Conservation (phyloP, 257 asterid genomes). For the Forsythia viridissima region DNA sequence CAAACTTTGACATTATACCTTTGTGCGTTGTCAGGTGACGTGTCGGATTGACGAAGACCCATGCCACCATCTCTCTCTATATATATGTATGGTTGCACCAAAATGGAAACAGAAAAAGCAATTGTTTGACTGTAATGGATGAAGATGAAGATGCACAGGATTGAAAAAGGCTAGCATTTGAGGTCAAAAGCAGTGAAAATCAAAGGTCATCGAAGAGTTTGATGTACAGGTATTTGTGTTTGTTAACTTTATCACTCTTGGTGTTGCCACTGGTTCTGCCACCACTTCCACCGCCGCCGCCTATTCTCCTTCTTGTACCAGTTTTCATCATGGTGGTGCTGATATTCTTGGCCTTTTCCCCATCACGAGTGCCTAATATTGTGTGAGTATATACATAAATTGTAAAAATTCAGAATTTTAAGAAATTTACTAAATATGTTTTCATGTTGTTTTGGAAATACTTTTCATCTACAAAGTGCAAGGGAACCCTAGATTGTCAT, state of each 20-base stretch:
- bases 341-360: slow-evolving; percentile 7
- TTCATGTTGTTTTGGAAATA: no score
- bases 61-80: background rate
- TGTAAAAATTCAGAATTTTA: no score
- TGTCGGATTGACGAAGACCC: background rate
- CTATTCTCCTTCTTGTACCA: slow-evolving; percentile 8
- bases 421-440: no score
- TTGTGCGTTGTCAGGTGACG: background rate
- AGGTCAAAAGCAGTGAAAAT: slow-evolving; percentile 12
- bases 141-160: background rate
- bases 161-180: background rate
- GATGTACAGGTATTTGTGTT: slow-evolving; percentile 32
- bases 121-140: background rate
- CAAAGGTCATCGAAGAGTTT: slow-evolving; percentile 2
- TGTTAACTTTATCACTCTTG: slow-evolving; percentile 34
- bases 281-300: slow-evolving; percentile 50
- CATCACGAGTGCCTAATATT: slow-evolving; percentile 1
- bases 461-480: no score
- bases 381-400: background rate
- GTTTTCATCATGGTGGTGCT: slow-evolving; percentile 12
- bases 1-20: background rate
- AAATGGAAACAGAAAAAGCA: no score
- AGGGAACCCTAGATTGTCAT: no score
- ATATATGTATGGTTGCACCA: background rate
- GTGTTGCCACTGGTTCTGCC: slow-evolving; percentile 49